A percentile compares a stretch with the other conserved stretches of the same genome.
These are phyloP conservation scores for Xylaria polymorpha DNA, from an alignment of 2,329 filamentous ascomycete genomes.

Conservation along the genomic window DNA sequence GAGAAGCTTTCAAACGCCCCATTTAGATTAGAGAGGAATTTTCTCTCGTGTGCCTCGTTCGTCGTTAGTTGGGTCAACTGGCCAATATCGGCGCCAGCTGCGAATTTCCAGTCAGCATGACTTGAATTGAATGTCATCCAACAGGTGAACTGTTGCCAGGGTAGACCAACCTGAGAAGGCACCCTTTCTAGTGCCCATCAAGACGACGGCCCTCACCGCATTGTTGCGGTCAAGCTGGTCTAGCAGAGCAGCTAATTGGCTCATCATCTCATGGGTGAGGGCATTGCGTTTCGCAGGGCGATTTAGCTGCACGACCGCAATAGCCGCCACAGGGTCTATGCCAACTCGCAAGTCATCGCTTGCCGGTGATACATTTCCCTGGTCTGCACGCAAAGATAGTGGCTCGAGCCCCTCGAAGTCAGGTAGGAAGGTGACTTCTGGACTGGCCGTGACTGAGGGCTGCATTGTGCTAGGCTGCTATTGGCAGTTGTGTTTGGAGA, in stretches of 20 bases:
- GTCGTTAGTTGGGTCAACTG: conserved; percentile 50
- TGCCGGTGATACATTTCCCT: conserved; percentile 21
- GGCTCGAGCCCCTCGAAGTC: conserved; percentile 35
- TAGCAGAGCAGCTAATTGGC: conserved; percentile 53
- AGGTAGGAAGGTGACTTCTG: conserved; percentile 20
- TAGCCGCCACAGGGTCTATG: conserved; percentile 53
- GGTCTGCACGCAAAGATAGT: conserved; percentile 12
- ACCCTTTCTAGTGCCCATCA: conserved; percentile 52
- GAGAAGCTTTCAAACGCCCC: conserved; percentile 52
- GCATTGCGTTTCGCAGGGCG: conserved; percentile 69
- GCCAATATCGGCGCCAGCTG: conserved; percentile 53
- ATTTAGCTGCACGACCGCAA: conserved; percentile 58
- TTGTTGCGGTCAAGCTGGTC: conserved; percentile 44
- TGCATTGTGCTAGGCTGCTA: conserved; percentile 16
- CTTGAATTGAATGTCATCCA: conserved; percentile 25
- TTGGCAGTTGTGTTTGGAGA: background rate
- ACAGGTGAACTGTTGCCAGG: conserved; percentile 5
- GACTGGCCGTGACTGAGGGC: conserved; percentile 10
- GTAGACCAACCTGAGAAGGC: conserved; percentile 53
- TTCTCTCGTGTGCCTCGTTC: conserved; percentile 44
- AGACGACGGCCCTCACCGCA: conserved; percentile 52
- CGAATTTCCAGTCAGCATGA: conserved; percentile 19
- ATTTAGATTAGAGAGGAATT: conserved; percentile 56
- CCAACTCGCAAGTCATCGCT: conserved; percentile 43
- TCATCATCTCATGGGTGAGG: conserved; percentile 63